Base-by-base conservation (phyloP, 1,284 basidiomycete genomes). In the Baeospora myosura region DNA sequence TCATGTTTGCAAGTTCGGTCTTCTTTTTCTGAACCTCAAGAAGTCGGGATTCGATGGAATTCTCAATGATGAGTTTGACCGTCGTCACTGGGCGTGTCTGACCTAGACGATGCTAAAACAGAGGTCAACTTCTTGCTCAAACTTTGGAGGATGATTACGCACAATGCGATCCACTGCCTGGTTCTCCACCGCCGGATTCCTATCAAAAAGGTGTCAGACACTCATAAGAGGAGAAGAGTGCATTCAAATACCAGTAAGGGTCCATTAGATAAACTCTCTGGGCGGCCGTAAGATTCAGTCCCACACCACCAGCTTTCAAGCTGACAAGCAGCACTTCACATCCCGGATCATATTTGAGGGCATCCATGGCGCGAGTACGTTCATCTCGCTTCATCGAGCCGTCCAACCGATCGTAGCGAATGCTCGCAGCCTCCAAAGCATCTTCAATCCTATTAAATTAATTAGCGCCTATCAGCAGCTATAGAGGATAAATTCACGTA, bases 351-450 rank as follows among this genome's bases (percentile, higher is more conserved):
- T 76, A 72, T 63, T 92, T 93, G 47, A 98, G 74, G 1, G 82
- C 78, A 18, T 94, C 88, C 79, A 98, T 93, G 1, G 95, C 88
- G 43, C 76, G 74, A 7, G 83, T 87, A 16, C 96, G 80, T 40
- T 95, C 90, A 42, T 96, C 93, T 45, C 95, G 86, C 55, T 88
- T 88, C 89, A 98, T 98, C 1, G 89, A 90, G 0, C 96, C 96
- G 63, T 99, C 96, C 25, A 99, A 66, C 32, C 94, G 81, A 53
- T 90, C 86, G 59, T 89, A 95, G 20, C 75, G 76, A 56, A 97
- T 97, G 30, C 77, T 74, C 20, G 81, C 76, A 26, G 78, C 71
- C 50, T 88, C 82, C 25, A 97, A 68, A 23, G 93, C 93, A 53
- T 95, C 92, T 59, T 93, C 92, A 45, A 97, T 78, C 55, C 89